Base-by-base conservation (phyloP, 2,329 filamentous ascomycete genomes). In the Penicillium sp. region DNA sequence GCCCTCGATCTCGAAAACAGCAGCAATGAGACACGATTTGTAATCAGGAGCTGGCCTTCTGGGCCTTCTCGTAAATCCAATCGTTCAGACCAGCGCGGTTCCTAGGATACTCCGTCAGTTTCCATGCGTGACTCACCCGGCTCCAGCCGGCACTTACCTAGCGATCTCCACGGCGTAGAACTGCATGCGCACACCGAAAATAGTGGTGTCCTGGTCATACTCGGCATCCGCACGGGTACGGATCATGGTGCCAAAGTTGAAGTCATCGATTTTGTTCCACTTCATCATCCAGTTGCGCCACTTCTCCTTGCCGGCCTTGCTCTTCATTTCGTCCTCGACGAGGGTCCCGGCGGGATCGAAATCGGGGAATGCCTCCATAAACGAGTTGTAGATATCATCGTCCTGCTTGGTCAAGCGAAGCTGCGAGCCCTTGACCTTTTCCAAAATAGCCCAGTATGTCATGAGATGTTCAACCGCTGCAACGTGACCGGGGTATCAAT, bases 261-360 rank as follows among this genome's bases (percentile, higher is more conserved):
- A 99, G 76, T 99, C 95, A 60, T 94, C 88, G n/a, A 99, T 80
- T 76, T 84, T 93, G 76, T 96, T 92, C 78, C 97, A 99, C 59
- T 82, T 80, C 82, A 89, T 92, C 83, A 97, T 89, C 78, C 97
- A 99, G 62, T 88, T 89, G 68, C 94, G 86, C 94, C 94, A 99
- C 72, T 84, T 83, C 77, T 95, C 91, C 81, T 99, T 99, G 72
- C 93, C 93, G 15, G 80, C 77, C 79, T 96, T 95, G 83, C 90
- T 97, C 86, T 99, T 99, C 93, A 99, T 97, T 66, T 89, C 82
- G 65, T 96, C 88, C 78, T 99, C 94, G 71, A 96, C 76, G 61
- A 99, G 87, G 12, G 88, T 89, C 40, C 78, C 85, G 18, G 86
- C 83, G 1, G 91, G 86, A 74, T 99, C 89, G 69, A 96, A 95